phyloP scores from a whole-genome alignment of 2,329 filamentous ascomycete species.

The Cytospora piceicola region DNA sequence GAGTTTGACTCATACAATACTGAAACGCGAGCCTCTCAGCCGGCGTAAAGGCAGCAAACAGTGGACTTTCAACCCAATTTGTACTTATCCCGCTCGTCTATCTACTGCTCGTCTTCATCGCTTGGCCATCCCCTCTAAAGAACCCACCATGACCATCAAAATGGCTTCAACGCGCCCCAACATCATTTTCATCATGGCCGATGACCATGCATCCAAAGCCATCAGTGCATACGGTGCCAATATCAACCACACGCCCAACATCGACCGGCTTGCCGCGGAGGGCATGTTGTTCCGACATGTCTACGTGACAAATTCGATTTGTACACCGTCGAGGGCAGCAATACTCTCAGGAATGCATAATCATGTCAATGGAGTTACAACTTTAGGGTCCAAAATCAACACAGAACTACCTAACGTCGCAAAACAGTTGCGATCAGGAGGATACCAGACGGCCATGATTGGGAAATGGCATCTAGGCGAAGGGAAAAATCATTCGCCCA shows the following conservation, averaged over 20 bases:
- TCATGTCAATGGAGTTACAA: conserved; percentile 57
- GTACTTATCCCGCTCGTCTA: too few relatives aligned
- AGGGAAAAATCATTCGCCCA: conserved; percentile 49
- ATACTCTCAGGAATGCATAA: conserved; percentile 56
- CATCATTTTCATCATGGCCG: conserved; percentile 58
- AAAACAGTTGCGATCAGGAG: conserved; percentile 50
- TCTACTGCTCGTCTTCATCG: background rate
- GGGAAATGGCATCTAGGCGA: conserved; percentile 60
- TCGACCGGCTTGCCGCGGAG: conserved; percentile 53
- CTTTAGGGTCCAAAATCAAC: conserved; percentile 54
- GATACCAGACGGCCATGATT: conserved; percentile 56
- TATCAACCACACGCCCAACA: conserved; percentile 56
- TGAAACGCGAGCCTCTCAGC: background rate
- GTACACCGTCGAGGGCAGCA: conserved; percentile 54
- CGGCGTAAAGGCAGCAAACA: background rate
- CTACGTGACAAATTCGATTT: conserved; percentile 59
- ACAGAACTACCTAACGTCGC: conserved; percentile 55
- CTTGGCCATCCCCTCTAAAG: background rate
- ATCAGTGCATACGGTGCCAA: conserved; percentile 54
- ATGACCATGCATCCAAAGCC: conserved; percentile 57
- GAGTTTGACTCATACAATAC: background rate
- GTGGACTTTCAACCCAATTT: too few relatives aligned
- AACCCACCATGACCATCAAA: background rate
- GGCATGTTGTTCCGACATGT: conserved; percentile 58
- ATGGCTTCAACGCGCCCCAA: conserved; percentile 37